Conservation (phyloP, 495 filamentous ascomycete species). For the Terfezia claveryi region DNA sequence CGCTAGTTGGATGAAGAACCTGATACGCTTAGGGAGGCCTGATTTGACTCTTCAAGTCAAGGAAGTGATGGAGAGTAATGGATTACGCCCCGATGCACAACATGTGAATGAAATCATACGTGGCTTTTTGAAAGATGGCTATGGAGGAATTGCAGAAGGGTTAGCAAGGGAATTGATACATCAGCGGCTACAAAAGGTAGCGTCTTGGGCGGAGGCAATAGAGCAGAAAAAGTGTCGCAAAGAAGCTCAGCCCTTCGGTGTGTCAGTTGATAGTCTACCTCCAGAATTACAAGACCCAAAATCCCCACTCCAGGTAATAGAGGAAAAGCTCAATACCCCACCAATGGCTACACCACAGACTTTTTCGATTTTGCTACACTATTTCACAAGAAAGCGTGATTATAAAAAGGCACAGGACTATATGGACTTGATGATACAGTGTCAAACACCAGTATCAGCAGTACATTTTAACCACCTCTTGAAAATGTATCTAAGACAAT, state of each 20-base stretch:
- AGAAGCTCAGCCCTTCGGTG: not conserved
- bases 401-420: conserved; percentile 28
- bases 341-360: conserved; percentile 21
- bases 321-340: no score
- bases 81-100: conserved; percentile 32
- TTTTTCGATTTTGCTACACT: conserved; percentile 36
- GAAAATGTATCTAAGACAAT: conserved; percentile 33
- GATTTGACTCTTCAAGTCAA: conserved; percentile 34
- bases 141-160: conserved; percentile 30
- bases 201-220: conserved; percentile 13
- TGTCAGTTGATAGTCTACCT: conserved; percentile 10
- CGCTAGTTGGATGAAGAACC: conserved; percentile 39
- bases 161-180: conserved; percentile 38
- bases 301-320: no score
- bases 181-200: conserved; percentile 27
- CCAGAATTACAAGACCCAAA: not conserved
- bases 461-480: conserved; percentile 43
- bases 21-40: conserved; percentile 36
- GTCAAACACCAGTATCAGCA: conserved; percentile 31
- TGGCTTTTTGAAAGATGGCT: conserved; percentile 29
- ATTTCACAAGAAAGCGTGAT: conserved; percentile 32
- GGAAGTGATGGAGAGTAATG: conserved; percentile 35
- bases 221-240: conserved; percentile 1
- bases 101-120: conserved; percentile 39
- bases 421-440: conserved; percentile 25